These are phyloP conservation scores for Sporothrix dimorphospora DNA, from an alignment of 2,329 filamentous ascomycete genomes.

Conservation along the genomic window DNA sequence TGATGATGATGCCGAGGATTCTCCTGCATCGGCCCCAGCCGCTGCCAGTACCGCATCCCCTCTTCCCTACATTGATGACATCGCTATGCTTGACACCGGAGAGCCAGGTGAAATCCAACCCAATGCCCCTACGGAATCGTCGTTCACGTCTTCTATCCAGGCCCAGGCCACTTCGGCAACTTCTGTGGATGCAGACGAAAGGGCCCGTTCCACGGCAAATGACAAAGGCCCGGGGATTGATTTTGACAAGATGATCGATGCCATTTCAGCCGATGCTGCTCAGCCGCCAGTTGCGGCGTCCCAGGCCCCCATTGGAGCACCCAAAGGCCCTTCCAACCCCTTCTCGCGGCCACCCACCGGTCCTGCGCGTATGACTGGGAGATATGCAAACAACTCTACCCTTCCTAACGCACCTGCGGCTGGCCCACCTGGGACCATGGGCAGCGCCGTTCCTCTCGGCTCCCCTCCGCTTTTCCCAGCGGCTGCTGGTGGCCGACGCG, in stretches of 20 bases:
- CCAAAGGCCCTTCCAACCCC: slow-evolving; percentile 33
- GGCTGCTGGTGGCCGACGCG: neutral
- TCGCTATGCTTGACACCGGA: slow-evolving; percentile 29
- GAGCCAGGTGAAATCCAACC: slow-evolving; percentile 20
- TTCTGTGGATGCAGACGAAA: neutral
- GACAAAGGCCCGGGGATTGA: slow-evolving; percentile 36
- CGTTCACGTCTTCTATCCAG: slow-evolving; percentile 22
- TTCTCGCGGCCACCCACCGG: slow-evolving; percentile 27
- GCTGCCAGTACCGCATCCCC: neutral
- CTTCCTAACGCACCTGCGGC: slow-evolving; percentile 29
- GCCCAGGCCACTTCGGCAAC: neutral
- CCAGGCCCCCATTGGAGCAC: slow-evolving; percentile 23
- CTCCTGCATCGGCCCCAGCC: neutral
- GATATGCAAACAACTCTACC: slow-evolving; percentile 22
- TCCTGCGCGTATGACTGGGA: slow-evolving; percentile 29
- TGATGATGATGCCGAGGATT: slow-evolving; percentile 2
- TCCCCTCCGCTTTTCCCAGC: slow-evolving; percentile 19
- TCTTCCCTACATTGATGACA: slow-evolving; percentile 28
- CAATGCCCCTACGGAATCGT: slow-evolving; percentile 1
- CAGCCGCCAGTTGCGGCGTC: slow-evolving; percentile 24
- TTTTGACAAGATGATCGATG: slow-evolving; percentile 44
- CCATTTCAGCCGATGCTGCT: slow-evolving; percentile 41
- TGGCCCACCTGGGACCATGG: slow-evolving; percentile 25
- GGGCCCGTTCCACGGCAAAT: slow-evolving; percentile 19
- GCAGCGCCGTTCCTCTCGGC: slow-evolving; percentile 5